Conservation (phyloP, 176 grass and related monocot species). For the Carex littledalei region DNA sequence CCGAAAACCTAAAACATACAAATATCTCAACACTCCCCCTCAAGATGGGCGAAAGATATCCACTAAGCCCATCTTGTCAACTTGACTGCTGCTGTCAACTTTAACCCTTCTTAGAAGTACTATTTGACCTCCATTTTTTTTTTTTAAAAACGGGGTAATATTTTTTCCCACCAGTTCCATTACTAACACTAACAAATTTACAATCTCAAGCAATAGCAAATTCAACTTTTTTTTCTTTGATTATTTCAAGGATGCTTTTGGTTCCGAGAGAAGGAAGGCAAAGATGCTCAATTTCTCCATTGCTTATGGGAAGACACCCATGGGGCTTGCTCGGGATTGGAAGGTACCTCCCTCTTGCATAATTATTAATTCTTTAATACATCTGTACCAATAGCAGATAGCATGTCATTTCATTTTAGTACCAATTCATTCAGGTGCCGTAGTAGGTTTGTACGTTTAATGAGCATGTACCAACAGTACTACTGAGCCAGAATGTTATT, state of each 20-base stretch:
- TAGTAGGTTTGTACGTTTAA: neutral
- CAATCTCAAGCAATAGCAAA: conserved; percentile 1
- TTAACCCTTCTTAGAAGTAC: neutral
- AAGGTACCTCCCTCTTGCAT: conserved; percentile 37
- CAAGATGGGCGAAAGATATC: too few species aligned
- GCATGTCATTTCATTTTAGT: neutral
- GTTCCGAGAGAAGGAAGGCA: conserved; percentile 88
- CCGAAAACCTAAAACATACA: too few species aligned
- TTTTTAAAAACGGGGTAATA: neutral
- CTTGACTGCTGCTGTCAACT: too few species aligned
- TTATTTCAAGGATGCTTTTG: conserved; percentile 85
- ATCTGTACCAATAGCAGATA: conserved; percentile 5
- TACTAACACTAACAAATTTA: neutral
- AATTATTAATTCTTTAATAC: conserved; percentile 4
- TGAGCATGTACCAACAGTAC: neutral
- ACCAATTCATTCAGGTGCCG: neutral
- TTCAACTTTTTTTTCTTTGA: conserved; percentile 17
- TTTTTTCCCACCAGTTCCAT: neutral
- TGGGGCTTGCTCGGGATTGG: conserved; percentile 57
- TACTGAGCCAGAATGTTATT: neutral
- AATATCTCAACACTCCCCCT: too few species aligned
- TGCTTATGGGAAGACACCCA: conserved; percentile 90
- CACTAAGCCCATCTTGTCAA: too few species aligned
- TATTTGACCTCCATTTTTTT: neutral
- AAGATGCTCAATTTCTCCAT: conserved; percentile 99